Evolutionary conservation across 495 filamentous ascomycete species (phyloP), one percentile per base, ranked within the genome.

Genomic region (Trichocladium uniseriatum): DNA sequence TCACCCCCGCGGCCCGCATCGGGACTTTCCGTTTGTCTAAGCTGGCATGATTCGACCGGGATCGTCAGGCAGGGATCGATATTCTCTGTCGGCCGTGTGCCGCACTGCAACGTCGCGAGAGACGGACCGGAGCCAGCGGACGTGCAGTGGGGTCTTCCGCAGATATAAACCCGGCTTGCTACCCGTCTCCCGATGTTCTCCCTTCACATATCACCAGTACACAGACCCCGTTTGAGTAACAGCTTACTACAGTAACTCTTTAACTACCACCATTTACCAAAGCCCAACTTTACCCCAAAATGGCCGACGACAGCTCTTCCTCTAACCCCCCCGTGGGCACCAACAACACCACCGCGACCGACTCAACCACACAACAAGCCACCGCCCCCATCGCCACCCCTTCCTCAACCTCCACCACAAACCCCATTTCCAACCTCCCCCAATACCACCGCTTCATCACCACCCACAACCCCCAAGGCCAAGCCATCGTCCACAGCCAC

Each of bases 361-460:
- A 35, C 15, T 24, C 42, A 32, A 39, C 37, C 52, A 56, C 55
- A 19, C 3, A 6, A 22, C 24, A n/a, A n/a, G n/a, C 38, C 38
- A 22, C 15, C 39, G 4, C 28, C 22, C 3, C 15, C 21, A 9
- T 9, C 34, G 19, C 41, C 49, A 13, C 22, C 38, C n/a, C 49
- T 6, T 11, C 54, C 28, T 7, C 45, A 36, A 2, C 35, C 36
- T 4, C 19, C 13, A 9, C 16, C 48, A 44, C 38, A 41, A 49
- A 57, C 24, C 51, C 49, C 10, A 34, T 62, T 32, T 64, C 67
- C 34, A 57, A 62, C 50, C 67, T 73, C 27, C 70, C 56, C 1
- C 54, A 52, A 16, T 59, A 63, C 2, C 60, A 59, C 22, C 69
- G 67, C 32, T 65, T 65, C 52, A 50, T 72, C 16, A 74, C 71